Evolutionary conservation across 2,329 filamentous ascomycete genomes (phyloP).

Genomic region (Aureobasidium subglaciale): DNA sequence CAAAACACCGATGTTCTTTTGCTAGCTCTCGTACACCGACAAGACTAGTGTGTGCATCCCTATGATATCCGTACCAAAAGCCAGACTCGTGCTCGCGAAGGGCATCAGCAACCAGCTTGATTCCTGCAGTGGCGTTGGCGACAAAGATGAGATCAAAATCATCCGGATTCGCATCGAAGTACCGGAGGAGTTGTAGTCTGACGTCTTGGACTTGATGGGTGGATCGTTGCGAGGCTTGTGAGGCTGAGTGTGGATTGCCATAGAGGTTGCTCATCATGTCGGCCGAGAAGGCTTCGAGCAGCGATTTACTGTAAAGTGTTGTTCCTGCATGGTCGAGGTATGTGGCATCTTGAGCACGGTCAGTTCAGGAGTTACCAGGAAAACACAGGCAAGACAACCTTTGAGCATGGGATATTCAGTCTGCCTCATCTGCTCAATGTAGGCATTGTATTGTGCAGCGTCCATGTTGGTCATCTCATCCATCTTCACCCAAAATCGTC

Average conservation of each 20-base stretch:
- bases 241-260: constrained; percentile 84
- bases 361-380: background rate
- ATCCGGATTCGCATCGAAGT: constrained; percentile 74
- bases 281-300: constrained; percentile 69
- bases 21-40: constrained; percentile 72
- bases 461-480: constrained; percentile 21
- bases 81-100: constrained; percentile 60
- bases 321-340: constrained; percentile 94
- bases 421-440: constrained; percentile 41
- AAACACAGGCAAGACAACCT: background rate
- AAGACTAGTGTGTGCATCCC: constrained; percentile 78
- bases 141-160: constrained; percentile 88
- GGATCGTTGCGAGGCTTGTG: constrained; percentile 70
- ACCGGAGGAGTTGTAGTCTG: constrained; percentile 62
- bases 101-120: constrained; percentile 78
- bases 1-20: constrained; percentile 57
- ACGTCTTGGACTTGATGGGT: constrained; percentile 66
- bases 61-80: constrained; percentile 77
- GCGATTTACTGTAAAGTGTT: constrained; percentile 46
- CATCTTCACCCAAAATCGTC: constrained; percentile 25
- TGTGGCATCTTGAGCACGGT: constrained; percentile 16
- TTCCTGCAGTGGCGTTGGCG: constrained; percentile 82
- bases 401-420: constrained; percentile 40
- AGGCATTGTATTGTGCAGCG: constrained; percentile 31
- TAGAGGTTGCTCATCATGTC: constrained; percentile 75